These are phyloP conservation scores for Chlamydomonas sp. DNA, from an alignment of 139 green algal genomes.

Conservation along the genomic window DNA sequence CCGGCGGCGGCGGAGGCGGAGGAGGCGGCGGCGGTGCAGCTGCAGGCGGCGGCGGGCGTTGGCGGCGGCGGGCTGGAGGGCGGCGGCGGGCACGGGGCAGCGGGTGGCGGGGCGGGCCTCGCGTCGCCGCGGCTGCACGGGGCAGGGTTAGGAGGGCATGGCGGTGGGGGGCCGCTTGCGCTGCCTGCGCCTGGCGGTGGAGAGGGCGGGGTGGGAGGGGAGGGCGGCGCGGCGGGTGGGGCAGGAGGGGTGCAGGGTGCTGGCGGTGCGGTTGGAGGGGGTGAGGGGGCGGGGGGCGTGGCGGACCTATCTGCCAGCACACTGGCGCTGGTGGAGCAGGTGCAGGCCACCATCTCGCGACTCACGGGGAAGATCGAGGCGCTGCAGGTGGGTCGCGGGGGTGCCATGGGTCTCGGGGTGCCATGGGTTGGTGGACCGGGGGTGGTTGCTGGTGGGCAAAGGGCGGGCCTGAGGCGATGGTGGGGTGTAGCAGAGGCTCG, in stretches of 20 bases:
- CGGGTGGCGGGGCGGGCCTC: too few relatives aligned
- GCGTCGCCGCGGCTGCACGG: too few relatives aligned
- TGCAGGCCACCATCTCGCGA: constrained; percentile 32
- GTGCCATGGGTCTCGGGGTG: neutral
- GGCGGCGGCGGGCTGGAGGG: neutral
- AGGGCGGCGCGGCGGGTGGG: neutral
- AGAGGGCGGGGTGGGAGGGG: neutral
- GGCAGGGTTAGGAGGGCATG: too few relatives aligned
- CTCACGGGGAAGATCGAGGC: constrained; percentile 41
- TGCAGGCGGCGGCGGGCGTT: neutral
- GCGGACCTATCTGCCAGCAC: constrained; percentile 27
- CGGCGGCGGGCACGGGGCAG: neutral
- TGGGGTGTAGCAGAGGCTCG: too few relatives aligned
- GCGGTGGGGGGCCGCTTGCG: too few relatives aligned
- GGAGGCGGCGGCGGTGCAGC: constrained; percentile 1
- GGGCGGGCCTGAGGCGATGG: too few relatives aligned
- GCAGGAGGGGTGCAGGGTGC: neutral
- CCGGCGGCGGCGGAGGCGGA: constrained; percentile 34
- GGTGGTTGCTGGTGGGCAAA: too few relatives aligned
- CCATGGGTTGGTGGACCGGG: neutral
- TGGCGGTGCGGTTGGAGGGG: neutral
- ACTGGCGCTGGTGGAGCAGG: constrained; percentile 39
- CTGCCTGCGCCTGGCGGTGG: neutral
- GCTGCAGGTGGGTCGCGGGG: constrained; percentile 20
- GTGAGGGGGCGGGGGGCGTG: neutral